phyloP scores from a whole-genome alignment of 2,329 filamentous ascomycete species.

The Diaporthe aspalathi region DNA sequence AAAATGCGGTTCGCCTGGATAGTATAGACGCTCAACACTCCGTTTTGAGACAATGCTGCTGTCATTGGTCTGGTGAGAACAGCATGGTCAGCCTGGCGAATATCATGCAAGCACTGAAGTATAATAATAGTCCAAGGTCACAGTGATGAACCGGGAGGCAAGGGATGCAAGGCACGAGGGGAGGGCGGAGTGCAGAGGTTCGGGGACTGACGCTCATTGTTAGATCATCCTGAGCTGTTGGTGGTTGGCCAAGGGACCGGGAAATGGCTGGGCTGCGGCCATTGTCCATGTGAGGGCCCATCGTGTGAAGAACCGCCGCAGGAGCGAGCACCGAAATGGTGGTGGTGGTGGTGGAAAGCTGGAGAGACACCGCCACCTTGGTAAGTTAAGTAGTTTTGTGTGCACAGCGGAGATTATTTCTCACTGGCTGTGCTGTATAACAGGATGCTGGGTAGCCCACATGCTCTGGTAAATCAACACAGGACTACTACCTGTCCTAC shows the following conservation, averaged over 20 bases:
- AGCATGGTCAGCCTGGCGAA: not conserved
- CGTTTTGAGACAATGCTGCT: constrained; percentile 93
- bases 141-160: too few relatives aligned
- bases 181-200: not conserved
- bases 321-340: too few relatives aligned
- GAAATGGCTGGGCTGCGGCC: not conserved
- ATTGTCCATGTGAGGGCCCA: not conserved
- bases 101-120: not conserved
- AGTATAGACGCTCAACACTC: constrained; percentile 91
- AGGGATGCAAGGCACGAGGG: not conserved
- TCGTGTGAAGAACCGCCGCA: not conserved
- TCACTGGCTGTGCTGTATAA: not conserved
- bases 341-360: too few relatives aligned
- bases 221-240: constrained; percentile 57
- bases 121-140: too few relatives aligned
- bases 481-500: too few relatives aligned
- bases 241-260: not conserved
- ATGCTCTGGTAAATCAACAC: too few relatives aligned
- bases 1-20: constrained; percentile 80
- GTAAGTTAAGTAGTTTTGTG: not conserved
- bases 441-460: too few relatives aligned
- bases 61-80: constrained; percentile 76
- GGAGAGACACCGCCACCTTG: not conserved
- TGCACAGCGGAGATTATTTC: not conserved
- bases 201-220: constrained; percentile 65